These are phyloP conservation scores for Oryza nivara DNA, from an alignment of 176 grass and related monocot species.

Conservation along the genomic window DNA sequence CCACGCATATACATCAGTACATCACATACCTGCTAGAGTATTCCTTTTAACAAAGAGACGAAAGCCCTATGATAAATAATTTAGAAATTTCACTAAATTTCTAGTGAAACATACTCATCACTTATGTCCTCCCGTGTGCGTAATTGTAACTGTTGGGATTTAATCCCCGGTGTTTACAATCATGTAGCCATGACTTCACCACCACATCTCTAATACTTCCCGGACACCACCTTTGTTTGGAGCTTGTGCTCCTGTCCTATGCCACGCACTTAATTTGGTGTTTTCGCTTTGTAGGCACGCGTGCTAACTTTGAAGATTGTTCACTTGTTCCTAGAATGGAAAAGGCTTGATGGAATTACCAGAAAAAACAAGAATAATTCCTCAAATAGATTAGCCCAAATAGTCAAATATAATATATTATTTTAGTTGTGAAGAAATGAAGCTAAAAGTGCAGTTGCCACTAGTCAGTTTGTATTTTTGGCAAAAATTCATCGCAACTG, in stretches of 20 bases:
- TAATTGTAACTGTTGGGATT: not conserved
- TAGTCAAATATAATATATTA: constrained; percentile 34
- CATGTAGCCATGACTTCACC: no score
- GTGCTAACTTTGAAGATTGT: constrained; percentile 34
- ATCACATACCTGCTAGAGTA: no score
- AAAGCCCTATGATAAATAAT: no score
- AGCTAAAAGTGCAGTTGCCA: constrained; percentile 17
- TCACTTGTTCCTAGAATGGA: constrained; percentile 52
- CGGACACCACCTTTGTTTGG: constrained; percentile 4
- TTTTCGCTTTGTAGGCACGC: constrained; percentile 2
- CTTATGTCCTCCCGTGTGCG: no score
- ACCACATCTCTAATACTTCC: no score
- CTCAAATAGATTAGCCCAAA: not conserved
- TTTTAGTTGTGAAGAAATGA: not conserved
- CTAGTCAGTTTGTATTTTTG: not conserved
- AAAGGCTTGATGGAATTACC: constrained; percentile 35
- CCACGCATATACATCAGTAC: no score
- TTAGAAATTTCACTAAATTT: not conserved
- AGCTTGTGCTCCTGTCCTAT: not conserved
- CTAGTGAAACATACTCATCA: not conserved
- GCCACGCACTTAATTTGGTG: not conserved
- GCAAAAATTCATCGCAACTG: not conserved
- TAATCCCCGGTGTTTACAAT: no score
- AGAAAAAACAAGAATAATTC: constrained; percentile 23
- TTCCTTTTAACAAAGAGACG: no score